phyloP scores from a whole-genome alignment of 163 green algal species.

The Trebouxiophyceae sp. region DNA sequence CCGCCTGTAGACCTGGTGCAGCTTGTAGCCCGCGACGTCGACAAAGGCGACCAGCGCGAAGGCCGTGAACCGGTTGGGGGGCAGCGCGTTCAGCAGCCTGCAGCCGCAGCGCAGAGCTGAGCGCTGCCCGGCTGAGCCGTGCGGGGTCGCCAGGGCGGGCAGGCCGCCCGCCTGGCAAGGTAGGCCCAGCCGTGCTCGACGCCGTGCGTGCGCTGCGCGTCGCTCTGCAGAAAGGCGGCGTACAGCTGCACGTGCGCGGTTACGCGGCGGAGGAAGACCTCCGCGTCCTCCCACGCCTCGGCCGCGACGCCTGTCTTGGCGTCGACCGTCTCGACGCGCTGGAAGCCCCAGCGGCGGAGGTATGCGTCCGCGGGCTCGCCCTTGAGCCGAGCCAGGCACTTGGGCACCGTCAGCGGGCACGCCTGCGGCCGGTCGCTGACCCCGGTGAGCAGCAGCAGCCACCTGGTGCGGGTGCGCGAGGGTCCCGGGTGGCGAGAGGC shows the following conservation, averaged over 20 bases:
- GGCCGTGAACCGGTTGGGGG: constrained; percentile 50
- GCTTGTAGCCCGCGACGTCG: constrained; percentile 48
- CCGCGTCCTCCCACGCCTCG: not conserved
- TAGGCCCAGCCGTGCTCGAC: constrained; percentile 61
- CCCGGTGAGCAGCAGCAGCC: not conserved
- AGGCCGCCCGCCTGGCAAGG: constrained; percentile 37
- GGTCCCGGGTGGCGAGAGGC: too few species aligned
- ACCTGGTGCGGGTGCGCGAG: too few species aligned
- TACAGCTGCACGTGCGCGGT: constrained; percentile 66
- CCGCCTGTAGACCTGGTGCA: constrained; percentile 45
- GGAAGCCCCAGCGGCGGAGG: not conserved
- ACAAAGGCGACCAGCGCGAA: constrained; percentile 69
- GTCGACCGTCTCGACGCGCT: constrained; percentile 2
- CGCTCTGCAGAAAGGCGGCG: constrained; percentile 58
- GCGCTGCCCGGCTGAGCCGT: too few species aligned
- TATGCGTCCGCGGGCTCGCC: constrained; percentile 48
- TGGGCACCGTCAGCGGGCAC: constrained; percentile 47
- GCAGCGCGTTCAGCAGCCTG: constrained; percentile 66
- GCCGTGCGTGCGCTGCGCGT: constrained; percentile 44
- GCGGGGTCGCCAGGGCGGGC: too few species aligned
- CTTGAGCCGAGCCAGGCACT: constrained; percentile 30
- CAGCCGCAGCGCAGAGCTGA: not conserved
- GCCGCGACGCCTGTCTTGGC: not conserved
- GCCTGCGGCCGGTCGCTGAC: constrained; percentile 5
- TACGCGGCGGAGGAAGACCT: constrained; percentile 21